Evolutionary conservation across 306 rosid species (phyloP).

Genomic region (Ormosia emarginata): DNA sequence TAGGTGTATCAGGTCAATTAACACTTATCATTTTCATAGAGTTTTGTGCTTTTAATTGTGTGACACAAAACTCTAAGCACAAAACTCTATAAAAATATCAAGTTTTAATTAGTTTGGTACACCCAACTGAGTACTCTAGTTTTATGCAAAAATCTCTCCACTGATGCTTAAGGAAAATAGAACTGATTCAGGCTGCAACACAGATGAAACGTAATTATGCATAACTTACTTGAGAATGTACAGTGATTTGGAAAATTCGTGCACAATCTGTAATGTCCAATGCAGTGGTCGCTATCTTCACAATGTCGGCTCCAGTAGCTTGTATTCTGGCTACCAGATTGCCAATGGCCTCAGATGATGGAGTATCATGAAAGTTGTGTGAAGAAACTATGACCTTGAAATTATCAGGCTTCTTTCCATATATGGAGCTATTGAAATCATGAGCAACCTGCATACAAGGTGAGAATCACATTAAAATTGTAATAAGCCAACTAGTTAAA

Average conservation of each 20-base stretch:
- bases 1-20: too few species aligned
- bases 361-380: constrained; percentile 43
- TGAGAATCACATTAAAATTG: neutral
- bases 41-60: too few species aligned
- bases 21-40: too few species aligned
- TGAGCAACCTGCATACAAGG: constrained; percentile 29
- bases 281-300: constrained; percentile 44
- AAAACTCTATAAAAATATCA: too few species aligned
- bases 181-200: neutral
- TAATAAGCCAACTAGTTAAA: neutral
- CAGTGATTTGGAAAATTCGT: constrained; percentile 37
- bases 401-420: constrained; percentile 35
- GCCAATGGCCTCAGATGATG: constrained; percentile 39
- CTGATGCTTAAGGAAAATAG: neutral
- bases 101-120: too few species aligned
- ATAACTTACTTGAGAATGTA: constrained; percentile 39
- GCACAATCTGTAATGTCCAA: constrained; percentile 46
- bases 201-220: neutral
- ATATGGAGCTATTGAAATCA: constrained; percentile 36
- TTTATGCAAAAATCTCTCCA: too few species aligned
- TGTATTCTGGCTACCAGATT: constrained; percentile 42
- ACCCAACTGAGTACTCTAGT: too few species aligned
- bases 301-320: constrained; percentile 46
- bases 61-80: too few species aligned
- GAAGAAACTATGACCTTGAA: constrained; percentile 48